Evolutionary conservation across 495 filamentous ascomycete genomes (phyloP), one percentile per base, ranked within the genome.

Genomic region (Xylaria flabelliformis): DNA sequence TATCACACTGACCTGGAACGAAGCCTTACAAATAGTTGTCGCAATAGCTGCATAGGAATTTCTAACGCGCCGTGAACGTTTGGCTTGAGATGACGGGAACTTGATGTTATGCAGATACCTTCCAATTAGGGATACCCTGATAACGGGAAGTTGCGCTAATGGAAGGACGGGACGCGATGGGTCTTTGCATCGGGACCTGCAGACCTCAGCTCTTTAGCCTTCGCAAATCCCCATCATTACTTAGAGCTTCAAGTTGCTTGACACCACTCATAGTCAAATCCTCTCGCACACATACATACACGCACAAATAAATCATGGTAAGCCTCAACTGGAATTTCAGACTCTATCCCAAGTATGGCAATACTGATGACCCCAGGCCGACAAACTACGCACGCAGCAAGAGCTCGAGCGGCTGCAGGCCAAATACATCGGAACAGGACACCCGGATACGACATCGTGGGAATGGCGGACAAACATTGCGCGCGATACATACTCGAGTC

Each of bases 311-410:
- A 12, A 56, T 53, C 39, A 77, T 79, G 77, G 75, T 77, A 67
- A 39, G 67, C 59, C 42, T 21, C 46, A 17, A 42, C 24, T 9
- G 44, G 17, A 21, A 58, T 63, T 34, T 50, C 19, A 46, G 36
- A 2, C 42, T 21, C 36, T 7, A 24, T 67, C 29, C 42, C 50
- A 41, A 17, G 6, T 17, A 29, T 24, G 50, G 4, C 62, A 32
- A 56, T 26, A 58, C 58, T 74, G 59, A 73, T 29, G 56, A 36
- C 42, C 36, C 65, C 44, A 88, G 96, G 96, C 96, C 76, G 96
- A 99, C 88, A 99, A 99, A 85, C 92, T 98, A 72, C 94, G 97
- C 80, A 94, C 94, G 17, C 92, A 95, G 70, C 97, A 98, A 82
- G 96, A 98, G 78, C 95, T 99, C 76, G 97, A 98, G 83, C 89